Conservation (phyloP, 768 basidiomycete species). For the Mycena latifolia region DNA sequence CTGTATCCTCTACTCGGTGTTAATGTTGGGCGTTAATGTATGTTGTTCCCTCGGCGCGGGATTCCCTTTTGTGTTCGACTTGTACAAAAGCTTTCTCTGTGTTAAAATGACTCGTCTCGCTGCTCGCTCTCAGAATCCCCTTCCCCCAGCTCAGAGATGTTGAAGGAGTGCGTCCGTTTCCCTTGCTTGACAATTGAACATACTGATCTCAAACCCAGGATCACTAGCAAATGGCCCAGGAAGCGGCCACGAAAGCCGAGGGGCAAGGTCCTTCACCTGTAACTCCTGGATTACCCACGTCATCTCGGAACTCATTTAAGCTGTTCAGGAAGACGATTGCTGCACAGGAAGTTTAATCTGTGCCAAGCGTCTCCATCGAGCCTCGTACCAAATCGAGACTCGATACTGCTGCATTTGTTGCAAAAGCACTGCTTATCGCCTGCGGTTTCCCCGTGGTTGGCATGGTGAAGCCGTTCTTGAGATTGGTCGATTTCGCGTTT, state of each 20-base stretch:
- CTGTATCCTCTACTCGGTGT: constrained; percentile 5
- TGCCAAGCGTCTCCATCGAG: background rate
- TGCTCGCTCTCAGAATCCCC: background rate
- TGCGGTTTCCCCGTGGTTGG: background rate
- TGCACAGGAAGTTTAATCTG: background rate
- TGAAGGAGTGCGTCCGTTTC: background rate
- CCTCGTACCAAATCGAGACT: background rate
- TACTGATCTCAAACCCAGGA: background rate
- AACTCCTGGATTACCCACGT: too few species aligned
- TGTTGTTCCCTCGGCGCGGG: background rate
- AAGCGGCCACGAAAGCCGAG: constrained; percentile 5
- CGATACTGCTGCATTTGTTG: background rate
- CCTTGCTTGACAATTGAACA: too few species aligned
- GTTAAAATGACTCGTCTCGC: background rate
- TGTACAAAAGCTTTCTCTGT: background rate
- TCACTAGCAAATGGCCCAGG: constrained; percentile 2
- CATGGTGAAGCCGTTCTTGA: background rate
- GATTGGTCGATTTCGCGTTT: background rate
- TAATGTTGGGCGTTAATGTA: background rate
- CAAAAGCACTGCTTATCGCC: background rate
- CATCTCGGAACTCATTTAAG: background rate
- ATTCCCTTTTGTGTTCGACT: constrained; percentile 1
- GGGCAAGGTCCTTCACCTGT: too few species aligned
- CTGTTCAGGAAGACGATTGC: background rate
- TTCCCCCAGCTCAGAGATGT: background rate